Base-by-base conservation (phyloP, 495 filamentous ascomycete species). In the Achaetomiella virescens region DNA sequence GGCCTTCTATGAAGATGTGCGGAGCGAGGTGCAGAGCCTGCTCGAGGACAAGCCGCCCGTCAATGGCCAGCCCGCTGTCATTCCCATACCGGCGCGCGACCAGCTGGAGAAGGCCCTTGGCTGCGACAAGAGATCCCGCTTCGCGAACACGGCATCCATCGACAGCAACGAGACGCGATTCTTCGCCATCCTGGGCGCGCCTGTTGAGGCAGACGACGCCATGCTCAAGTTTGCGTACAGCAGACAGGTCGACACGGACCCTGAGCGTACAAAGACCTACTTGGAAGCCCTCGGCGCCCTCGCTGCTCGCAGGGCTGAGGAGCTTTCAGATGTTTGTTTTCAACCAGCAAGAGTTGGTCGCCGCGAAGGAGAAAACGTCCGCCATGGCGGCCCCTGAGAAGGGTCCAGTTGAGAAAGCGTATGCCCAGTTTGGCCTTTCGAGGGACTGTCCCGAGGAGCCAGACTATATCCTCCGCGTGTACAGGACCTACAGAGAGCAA, bases 1-100 rank as follows among this genome's bases (percentile, higher is more conserved):
- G 8, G 67, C 69, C 18, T 72, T 69, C 24, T 61, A 60, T 44
- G 64, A 73, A 29, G 68, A 73, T 38, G 63, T 66, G 10, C 63
- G 62, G 27, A 66, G 54, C 54, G 70, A 73, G 47, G 59, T 73
- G 10, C 68, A 72, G 41, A 70, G 57, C 48, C 22, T 68, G 1
- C 48, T 70, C 7, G 60, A 57, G 1, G 51, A 59, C 22, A 55
- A 38, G 11, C 62, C 56, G 6, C 47, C 56, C 6, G 10, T 48
- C 6, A 35, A 47, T 4, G 48, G 45, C 20, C 35, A 52, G 40
- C 55, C 54, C 21, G 50, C 59, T 12, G 58, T 64, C 36, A 46
- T 36, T n/a, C 58, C 63, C 14, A 38, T 61, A n/a, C 29, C 56
- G 21, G 59, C 58, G 24, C 47, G 55, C 1, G 57, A 54, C 1